A percentile compares a stretch with the other conserved stretches of the same genome.
Conservation (phyloP, 176 grass and related monocot species). For the Carex cristatella region DNA sequence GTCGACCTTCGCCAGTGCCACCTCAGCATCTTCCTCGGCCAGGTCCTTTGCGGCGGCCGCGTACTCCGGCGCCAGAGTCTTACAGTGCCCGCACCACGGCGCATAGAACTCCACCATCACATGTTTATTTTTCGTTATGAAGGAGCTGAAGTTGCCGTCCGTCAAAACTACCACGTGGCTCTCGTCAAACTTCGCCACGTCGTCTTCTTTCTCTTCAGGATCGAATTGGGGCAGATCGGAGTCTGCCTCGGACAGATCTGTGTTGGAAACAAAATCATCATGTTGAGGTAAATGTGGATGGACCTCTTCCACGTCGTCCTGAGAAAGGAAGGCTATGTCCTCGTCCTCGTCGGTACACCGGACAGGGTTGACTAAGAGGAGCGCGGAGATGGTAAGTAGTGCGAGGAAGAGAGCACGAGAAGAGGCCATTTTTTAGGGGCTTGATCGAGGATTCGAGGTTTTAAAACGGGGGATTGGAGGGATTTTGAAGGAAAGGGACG, state of each 20-base stretch:
- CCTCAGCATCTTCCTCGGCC: conserved; percentile 23
- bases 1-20: conserved; percentile 83
- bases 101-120: conserved; percentile 99
- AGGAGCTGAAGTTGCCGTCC: conserved; percentile 66
- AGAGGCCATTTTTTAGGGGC: not conserved
- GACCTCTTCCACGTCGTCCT: not conserved
- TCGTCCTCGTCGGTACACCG: conserved; percentile 16
- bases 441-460: not conserved
- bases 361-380: conserved; percentile 4
- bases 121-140: conserved; percentile 42
- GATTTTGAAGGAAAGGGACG: conserved; percentile 19
- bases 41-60: conserved; percentile 58
- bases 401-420: conserved; percentile 19
- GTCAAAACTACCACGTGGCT: conserved; percentile 57
- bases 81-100: conserved; percentile 90
- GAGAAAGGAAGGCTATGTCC: conserved; percentile 13
- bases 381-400: not conserved
- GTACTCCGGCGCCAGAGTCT: conserved; percentile 70
- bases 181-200: conserved; percentile 43
- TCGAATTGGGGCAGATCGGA: conserved; percentile 28
- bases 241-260: conserved; percentile 17
- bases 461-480: not conserved
- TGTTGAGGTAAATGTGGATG: not conserved
- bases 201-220: not conserved
- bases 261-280: not conserved